Percentiles rank a stretch among this genome's conserved stretches.
Evolutionary conservation across 1,139 yeast genomes (phyloP).

Genomic region (Pichia sorboxylosa): DNA sequence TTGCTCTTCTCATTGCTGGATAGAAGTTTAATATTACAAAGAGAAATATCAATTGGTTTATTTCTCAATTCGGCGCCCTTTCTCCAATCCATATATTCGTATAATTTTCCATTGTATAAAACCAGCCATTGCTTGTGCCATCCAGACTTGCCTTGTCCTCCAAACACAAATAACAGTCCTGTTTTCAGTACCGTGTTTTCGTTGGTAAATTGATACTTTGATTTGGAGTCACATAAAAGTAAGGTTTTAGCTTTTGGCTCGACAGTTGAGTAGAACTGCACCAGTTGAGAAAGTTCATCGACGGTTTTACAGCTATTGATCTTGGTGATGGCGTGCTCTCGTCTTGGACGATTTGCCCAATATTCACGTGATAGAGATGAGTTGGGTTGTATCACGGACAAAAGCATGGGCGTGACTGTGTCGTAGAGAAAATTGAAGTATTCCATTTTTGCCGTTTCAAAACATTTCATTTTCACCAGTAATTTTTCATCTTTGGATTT

Average conservation of each 20-base stretch:
- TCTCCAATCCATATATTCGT: conserved; percentile 77
- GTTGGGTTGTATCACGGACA: conserved; percentile 3
- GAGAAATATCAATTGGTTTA: conserved; percentile 61
- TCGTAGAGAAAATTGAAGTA: conserved; percentile 56
- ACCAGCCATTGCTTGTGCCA: conserved; percentile 94
- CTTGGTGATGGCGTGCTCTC: conserved; percentile 12
- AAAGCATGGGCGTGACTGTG: conserved; percentile 30
- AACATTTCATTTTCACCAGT: conserved; percentile 43
- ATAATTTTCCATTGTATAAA: conserved; percentile 50
- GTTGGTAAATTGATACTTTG: conserved; percentile 4
- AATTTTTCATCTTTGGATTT: conserved; percentile 51
- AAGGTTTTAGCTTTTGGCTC: background rate
- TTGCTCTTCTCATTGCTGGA: conserved; percentile 14
- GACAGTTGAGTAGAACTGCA: conserved; percentile 3
- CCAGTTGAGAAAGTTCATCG: conserved; percentile 4
- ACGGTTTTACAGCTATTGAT: conserved; percentile 14
- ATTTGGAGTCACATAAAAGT: conserved; percentile 5
- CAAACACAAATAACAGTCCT: conserved; percentile 29
- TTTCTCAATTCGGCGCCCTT: conserved; percentile 54
- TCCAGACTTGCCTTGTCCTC: conserved; percentile 65
- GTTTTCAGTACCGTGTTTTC: conserved; percentile 13
- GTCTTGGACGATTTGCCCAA: conserved; percentile 7
- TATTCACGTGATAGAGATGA: conserved; percentile 3
- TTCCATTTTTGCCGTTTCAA: conserved; percentile 62
- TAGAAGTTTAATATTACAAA: conserved; percentile 52